Evolutionary conservation across 306 rosid genomes (phyloP).

Genomic region (Cucumis hystrix): DNA sequence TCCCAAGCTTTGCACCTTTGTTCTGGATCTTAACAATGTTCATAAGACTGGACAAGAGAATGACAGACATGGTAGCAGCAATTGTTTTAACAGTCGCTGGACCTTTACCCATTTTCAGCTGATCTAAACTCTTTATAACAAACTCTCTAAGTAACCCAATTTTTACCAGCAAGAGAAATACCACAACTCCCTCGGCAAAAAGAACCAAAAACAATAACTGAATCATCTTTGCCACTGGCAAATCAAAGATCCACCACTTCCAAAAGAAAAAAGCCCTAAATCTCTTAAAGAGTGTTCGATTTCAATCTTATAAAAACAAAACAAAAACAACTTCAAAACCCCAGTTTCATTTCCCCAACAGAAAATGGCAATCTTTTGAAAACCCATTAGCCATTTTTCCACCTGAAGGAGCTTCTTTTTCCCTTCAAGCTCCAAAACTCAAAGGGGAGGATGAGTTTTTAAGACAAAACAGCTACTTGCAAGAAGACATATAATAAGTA

Average conservation of each 20-base stretch:
- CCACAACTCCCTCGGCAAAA: conserved; percentile 56
- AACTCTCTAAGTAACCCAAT: conserved; percentile 88
- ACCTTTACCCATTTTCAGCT: conserved; percentile 76
- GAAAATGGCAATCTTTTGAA: background rate
- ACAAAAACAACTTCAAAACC: background rate
- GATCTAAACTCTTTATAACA: conserved; percentile 79
- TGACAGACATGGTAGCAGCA: conserved; percentile 90
- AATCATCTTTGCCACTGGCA: conserved; percentile 35
- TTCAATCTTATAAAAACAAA: background rate
- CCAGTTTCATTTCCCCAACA: background rate
- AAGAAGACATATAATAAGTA: too few relatives aligned
- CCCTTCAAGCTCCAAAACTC: background rate
- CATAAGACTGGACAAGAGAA: conserved; percentile 65
- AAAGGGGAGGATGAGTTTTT: background rate
- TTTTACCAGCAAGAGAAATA: conserved; percentile 61
- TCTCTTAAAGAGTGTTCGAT: background rate
- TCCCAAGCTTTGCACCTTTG: conserved; percentile 88
- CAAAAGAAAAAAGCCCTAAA: background rate
- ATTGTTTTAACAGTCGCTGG: conserved; percentile 71
- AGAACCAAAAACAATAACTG: conserved; percentile 76
- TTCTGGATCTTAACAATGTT: conserved; percentile 93
- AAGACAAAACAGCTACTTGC: background rate
- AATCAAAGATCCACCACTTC: conserved; percentile 1
- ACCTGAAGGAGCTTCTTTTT: background rate
- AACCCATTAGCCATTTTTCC: conserved; percentile 2